Evolutionary conservation across 352 stramenopile species (phyloP), one percentile per base, ranked within the genome.

Genomic region (Globisporangium nodosum): DNA sequence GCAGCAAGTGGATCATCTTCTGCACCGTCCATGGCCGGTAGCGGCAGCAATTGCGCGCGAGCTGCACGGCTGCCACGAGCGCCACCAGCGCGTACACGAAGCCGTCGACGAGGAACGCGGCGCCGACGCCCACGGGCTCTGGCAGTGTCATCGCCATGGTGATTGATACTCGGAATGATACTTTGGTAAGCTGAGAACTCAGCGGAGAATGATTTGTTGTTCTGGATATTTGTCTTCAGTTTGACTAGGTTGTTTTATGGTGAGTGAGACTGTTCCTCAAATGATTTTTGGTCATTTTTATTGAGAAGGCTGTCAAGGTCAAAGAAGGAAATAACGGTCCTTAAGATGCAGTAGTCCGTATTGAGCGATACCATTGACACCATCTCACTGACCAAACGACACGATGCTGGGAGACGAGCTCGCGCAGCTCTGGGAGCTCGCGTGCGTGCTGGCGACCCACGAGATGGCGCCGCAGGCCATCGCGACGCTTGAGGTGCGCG

Each of bases 11-110:
- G 49, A 93, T 75, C 77, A 92, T 89, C 67, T 95, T 95, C 66
- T 95, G 86, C 61, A 91, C 77, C 6, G 84, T 95, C 84, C 84
- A 94, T 3, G 82, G 79, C 3, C 76, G 77, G 67, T 95, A 94
- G 30, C 83, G 79, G 35, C 73, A 85, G 70, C 84, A 93, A 49
- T 93, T 95, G 48, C 86, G 86, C 45, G 81, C 70, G n/a, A 95
- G 63, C 61, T 95, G 86, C 39, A 86, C 70, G 21, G 78, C 69
- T 11, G 80, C 66, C 3, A 70, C 71, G 16, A 69, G 69, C n/a
- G 70, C 80, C 27, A 93, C 76, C 6, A 90, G 49, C 43, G 78
- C 78, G 40, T 93, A 93, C 13, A 78, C 71, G 35, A 87, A 85
- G 3, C 70, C 69, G 51, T 88, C 84, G 11, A 83, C 69, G 13